Evolutionary conservation across 2,329 filamentous ascomycete species (phyloP), one percentile per base, ranked within the genome.

Genomic region (Cercospora zeina): DNA sequence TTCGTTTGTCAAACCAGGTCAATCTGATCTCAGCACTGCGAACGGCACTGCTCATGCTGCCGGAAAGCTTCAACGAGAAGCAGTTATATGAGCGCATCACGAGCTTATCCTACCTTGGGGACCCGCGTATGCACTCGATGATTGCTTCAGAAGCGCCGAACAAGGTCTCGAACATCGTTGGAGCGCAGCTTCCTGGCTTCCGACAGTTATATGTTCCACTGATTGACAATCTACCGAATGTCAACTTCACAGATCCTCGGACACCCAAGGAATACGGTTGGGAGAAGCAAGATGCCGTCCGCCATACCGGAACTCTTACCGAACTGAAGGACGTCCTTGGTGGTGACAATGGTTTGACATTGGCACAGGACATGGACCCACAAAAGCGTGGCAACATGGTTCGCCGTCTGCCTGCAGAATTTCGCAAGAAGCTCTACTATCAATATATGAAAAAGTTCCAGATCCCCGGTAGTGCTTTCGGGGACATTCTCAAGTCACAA

Each of bases 351-450:
- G 87, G 95, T 67, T 83, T 90, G 68, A 82, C 79, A 14, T 80
- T 99, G 19, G 82, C 83, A 45, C 95, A 99, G 76, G 92, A 97
- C 71, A 96, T 97, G 92, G 90, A 96, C 70, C 90, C 93, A 0
- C 79, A 90, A 62, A 92, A 90, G 72, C 87, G 95, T 61, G 91
- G 90, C 16, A 99, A 99, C 77, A 99, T 99, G 91, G 93, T 99
- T 9, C 87, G 95, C 4, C 88, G 95, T 11, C 81, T 99, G 10
- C 95, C 95, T 3, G 89, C 89, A 70, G 83, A 87, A 5, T 97
- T 99, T 82, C 86, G 95, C 37, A 86, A 89, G 58, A 93, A 91
- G 62, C 81, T 99, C 0, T 99, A 99, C 78, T 96, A 96, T 76
- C 87, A 93, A 71, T 99, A 97, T 76, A 93, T 96, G 75, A 87